These are phyloP conservation scores for Phaeosphaeriaceae sp. DNA, from an alignment of 2,329 filamentous ascomycete species.

Conservation along the genomic window DNA sequence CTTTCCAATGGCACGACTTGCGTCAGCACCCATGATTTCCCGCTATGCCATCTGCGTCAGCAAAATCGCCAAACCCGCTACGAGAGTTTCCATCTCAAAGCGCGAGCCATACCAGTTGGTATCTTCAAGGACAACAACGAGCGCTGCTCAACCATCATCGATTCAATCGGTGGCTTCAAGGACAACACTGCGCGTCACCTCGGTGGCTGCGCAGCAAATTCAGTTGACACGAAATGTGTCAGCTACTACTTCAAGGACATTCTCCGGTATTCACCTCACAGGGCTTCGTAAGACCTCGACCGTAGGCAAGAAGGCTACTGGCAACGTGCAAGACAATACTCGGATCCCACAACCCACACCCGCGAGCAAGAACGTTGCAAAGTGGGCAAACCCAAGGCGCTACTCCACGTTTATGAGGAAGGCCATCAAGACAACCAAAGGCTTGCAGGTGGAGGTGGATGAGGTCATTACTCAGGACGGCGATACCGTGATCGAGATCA, in stretches of 20 bases:
- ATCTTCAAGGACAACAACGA: constrained; percentile 1
- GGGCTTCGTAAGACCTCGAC: not conserved
- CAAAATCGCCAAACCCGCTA: not conserved
- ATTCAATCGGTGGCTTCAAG: constrained; percentile 1
- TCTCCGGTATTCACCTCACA: not conserved
- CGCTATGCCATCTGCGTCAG: not conserved
- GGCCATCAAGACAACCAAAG: not conserved
- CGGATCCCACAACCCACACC: not conserved
- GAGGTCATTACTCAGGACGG: not conserved
- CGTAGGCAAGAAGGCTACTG: not conserved
- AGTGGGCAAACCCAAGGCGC: not conserved
- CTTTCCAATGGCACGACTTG: constrained; percentile 5
- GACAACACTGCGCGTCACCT: not conserved
- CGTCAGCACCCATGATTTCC: not conserved
- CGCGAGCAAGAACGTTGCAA: not conserved
- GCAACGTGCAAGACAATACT: not conserved
- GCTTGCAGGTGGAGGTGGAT: not conserved
- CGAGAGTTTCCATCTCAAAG: not conserved
- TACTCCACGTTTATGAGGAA: not conserved
- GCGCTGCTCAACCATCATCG: not conserved
- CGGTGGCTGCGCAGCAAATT: not conserved
- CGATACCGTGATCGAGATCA: constrained; percentile 1
- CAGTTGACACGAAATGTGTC: constrained; percentile 1
- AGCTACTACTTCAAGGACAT: constrained; percentile 2
- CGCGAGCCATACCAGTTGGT: constrained; percentile 8